Percentiles rank a stretch among this genome's conserved stretches.
Conservation (phyloP, 257 asterid genomes). For the Rauvolfia tetraphylla region DNA sequence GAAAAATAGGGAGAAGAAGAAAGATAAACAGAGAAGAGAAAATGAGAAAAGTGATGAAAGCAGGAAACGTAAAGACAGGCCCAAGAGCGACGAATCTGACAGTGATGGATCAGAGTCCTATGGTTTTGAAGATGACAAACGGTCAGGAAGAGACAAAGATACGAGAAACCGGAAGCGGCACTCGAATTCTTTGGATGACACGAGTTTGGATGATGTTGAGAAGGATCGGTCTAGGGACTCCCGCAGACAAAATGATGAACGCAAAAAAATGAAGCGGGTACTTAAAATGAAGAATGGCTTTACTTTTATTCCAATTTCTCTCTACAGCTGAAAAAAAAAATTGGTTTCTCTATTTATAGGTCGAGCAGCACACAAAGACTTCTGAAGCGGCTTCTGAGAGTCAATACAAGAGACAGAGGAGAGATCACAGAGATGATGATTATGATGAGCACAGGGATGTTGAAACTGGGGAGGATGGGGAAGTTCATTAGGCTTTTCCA, state of each 20-base stretch:
- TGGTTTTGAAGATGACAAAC: constrained; percentile 47
- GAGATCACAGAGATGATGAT: constrained; percentile 36
- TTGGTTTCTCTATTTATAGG: constrained; percentile 19
- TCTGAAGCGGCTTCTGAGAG: constrained; percentile 44
- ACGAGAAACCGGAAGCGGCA: constrained; percentile 53
- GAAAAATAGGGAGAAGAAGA: constrained; percentile 48
- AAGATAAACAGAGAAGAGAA: constrained; percentile 52
- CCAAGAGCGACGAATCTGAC: constrained; percentile 44
- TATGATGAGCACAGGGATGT: constrained; percentile 26
- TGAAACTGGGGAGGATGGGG: constrained; percentile 48
- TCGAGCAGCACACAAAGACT: constrained; percentile 35
- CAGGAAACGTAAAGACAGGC: constrained; percentile 52
- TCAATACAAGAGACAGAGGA: constrained; percentile 52
- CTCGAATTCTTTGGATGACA: constrained; percentile 34
- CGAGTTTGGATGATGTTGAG: constrained; percentile 43
- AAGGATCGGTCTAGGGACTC: constrained; percentile 51
- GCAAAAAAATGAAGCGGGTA: constrained; percentile 62
- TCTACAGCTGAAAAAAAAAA: background rate
- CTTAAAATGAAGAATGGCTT: background rate
- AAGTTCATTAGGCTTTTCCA: constrained; percentile 31
- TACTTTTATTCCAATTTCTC: background rate
- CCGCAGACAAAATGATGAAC: constrained; percentile 46
- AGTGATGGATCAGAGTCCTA: constrained; percentile 48
- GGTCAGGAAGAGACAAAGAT: constrained; percentile 56
- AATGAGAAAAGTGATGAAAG: constrained; percentile 41